A percentile compares a stretch with the other conserved stretches of the same genome.
Evolutionary conservation across 768 basidiomycete species (phyloP).

Genomic region (Tulasnella sp.): DNA sequence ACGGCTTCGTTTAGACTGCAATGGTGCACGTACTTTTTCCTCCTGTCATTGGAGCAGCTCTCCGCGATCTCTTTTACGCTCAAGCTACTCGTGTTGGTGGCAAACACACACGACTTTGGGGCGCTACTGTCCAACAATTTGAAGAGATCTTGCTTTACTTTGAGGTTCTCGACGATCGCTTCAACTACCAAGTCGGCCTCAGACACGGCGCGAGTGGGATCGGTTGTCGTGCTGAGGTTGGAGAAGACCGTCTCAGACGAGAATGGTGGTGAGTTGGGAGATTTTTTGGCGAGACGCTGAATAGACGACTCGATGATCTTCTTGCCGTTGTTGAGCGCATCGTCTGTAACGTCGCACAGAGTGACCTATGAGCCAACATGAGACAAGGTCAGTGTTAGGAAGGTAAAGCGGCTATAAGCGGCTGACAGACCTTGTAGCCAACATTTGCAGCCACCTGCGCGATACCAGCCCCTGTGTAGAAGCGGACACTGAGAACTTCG

Average conservation of each 20-base stretch:
- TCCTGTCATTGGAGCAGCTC: constrained; percentile 21
- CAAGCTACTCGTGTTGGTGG: constrained; percentile 31
- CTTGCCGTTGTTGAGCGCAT: constrained; percentile 27
- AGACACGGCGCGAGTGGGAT: constrained; percentile 25
- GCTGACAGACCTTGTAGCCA: constrained; percentile 26
- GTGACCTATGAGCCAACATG: constrained; percentile 22
- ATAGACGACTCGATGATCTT: constrained; percentile 31
- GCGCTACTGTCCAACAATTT: constrained; percentile 27
- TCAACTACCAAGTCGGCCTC: constrained; percentile 31
- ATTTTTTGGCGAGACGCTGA: constrained; percentile 27
- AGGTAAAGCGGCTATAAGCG: neutral
- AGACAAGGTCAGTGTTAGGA: neutral
- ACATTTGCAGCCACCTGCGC: constrained; percentile 31
- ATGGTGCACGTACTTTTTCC: constrained; percentile 8
- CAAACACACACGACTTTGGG: constrained; percentile 26
- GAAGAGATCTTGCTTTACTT: constrained; percentile 32
- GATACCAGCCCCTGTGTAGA: constrained; percentile 28
- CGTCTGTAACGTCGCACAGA: constrained; percentile 27
- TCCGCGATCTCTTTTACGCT: constrained; percentile 29
- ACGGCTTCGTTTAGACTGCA: too few relatives aligned
- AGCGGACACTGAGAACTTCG: neutral
- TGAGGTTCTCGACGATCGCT: constrained; percentile 33
- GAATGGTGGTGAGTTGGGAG: constrained; percentile 21
- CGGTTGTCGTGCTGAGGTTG: constrained; percentile 28
- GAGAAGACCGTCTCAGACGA: constrained; percentile 22